Evolutionary conservation across 805 yeast species (phyloP).

Genomic region (Myxozyma monticola): DNA sequence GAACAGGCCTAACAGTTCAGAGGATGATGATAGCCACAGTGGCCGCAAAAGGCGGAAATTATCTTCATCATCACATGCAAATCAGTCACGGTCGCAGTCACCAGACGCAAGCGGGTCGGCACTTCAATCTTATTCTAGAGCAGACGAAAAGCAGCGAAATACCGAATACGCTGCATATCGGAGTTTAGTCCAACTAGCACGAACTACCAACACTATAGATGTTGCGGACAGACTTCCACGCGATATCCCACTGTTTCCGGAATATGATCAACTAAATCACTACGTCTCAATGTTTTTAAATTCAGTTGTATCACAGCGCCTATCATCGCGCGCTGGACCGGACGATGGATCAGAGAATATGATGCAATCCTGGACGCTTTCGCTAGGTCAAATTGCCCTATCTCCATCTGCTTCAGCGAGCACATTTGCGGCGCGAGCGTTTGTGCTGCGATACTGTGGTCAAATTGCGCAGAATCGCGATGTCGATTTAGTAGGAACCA

Average conservation of each 20-base stretch:
- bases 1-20: too few relatives aligned
- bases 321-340: too few relatives aligned
- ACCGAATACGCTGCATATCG: too few relatives aligned
- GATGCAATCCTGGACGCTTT: slow-evolving; percentile 1
- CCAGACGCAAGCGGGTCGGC: too few relatives aligned
- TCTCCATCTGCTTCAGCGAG: slow-evolving; percentile 9
- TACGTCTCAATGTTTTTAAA: slow-evolving; percentile 6
- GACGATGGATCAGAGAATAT: background rate
- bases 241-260: slow-evolving; percentile 11
- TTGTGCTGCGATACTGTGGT: slow-evolving; percentile 15
- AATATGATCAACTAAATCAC: slow-evolving; percentile 13
- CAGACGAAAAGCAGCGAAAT: too few relatives aligned
- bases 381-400: slow-evolving; percentile 9
- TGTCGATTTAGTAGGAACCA: slow-evolving; percentile 6
- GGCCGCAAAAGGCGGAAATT: too few relatives aligned
- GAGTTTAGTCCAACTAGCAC: too few relatives aligned
- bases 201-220: too few relatives aligned
- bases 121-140: too few relatives aligned
- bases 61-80: background rate
- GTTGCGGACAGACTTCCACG: too few relatives aligned
- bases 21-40: too few relatives aligned
- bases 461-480: background rate
- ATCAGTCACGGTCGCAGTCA: too few relatives aligned
- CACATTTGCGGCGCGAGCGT: slow-evolving; percentile 11
- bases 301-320: background rate